Base-by-base conservation (phyloP, 208 protist genomes). In the Wallacemonas sp. region DNA sequence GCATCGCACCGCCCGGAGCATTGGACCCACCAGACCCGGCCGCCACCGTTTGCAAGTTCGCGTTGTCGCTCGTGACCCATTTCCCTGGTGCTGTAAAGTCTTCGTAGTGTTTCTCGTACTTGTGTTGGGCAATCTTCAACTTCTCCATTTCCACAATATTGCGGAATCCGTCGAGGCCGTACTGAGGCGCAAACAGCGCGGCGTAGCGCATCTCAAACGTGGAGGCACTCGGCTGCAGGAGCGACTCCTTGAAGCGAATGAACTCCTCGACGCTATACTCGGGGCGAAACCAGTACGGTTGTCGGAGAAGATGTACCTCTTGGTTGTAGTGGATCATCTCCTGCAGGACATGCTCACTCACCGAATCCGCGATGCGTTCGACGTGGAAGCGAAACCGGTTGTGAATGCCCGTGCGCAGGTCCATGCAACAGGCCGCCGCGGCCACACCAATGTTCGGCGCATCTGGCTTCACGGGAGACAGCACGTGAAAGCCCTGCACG, bases 211-310 rank as follows among this genome's bases (percentile, higher is more conserved):
- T 89, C 71, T 96, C 87, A 72, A 83, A 91, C 19, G 74, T 78
- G 24, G 85, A 85, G 30, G 90, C 90, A 34, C 85, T 92, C 3
- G 90, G 90, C 75, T 92, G 87, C 39, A 96, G 76, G 27, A 96
- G 63, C 33, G 83, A 90, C 69, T 96, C 87, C 70, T 93, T 93
- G 66, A 92, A 96, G 47, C 90, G 87, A 27, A 96, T 90, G 60
- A 88, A 90, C 72, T 96, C 87, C 78, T 96, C 87, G 30, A 96
- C 85, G 55, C 90, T 96, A 68, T 96, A 96, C 73, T 96, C 87
- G 1, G 90, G 87, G 12, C 79, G 74, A 52, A 93, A 96, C 84
- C 85, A 93, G 72, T 91, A 93, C 14, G 83, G 76, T 58, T 96
- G 90, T 6, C 87, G 81, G n/a, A 96, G 67, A 33, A 96, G n/a